Base-by-base conservation (phyloP, 2,329 filamentous ascomycete genomes). In the Phoma sp. region DNA sequence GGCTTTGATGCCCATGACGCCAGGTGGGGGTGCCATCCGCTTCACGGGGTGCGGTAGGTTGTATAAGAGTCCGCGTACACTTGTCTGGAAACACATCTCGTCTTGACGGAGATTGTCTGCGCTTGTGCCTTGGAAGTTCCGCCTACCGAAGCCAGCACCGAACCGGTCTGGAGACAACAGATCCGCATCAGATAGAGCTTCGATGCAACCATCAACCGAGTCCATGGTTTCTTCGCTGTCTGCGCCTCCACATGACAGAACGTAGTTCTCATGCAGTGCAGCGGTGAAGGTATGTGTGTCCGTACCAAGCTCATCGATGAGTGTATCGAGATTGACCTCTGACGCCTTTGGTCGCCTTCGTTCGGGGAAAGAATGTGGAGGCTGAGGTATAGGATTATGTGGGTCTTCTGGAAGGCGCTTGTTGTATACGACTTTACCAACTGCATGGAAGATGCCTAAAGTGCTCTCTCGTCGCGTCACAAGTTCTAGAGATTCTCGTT, bases 341-440 rank as follows among this genome's bases (percentile, higher is more conserved):
- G 79, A 76, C 7, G 73, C 61, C 57, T 78, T 80, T 7, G 72
- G 69, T 46, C 80, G 73, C 29, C 71, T 68, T 46, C 75, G 71
- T 47, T 79, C 75, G 0, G 79, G 77, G 27, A 81, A 74, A 65
- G 77, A 79, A 36, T 73, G 66, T 18, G 80, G 78, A 11, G 80
- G 80, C 45, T 80, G 78, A 7, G 73, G 65, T 35, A 74, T 56
- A 3, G 75, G 62, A 11, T 47, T 38, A 18, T 49, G 55, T 39
- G 69, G 65, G 39, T 72, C 63, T 10, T 80, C 75, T 4, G 74
- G 71, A 25, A 89, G 83, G 40, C 95, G 85, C 72, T 97, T 99
- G 78, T 99, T 99, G 78, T 98, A 96, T 0, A 98, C 88, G 2
- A 99, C 90, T 71, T 95, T 97, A 3, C 93, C 95, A 10, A 98